Conservation (phyloP, 129 eudicot species). For the Apium graveolens region DNA sequence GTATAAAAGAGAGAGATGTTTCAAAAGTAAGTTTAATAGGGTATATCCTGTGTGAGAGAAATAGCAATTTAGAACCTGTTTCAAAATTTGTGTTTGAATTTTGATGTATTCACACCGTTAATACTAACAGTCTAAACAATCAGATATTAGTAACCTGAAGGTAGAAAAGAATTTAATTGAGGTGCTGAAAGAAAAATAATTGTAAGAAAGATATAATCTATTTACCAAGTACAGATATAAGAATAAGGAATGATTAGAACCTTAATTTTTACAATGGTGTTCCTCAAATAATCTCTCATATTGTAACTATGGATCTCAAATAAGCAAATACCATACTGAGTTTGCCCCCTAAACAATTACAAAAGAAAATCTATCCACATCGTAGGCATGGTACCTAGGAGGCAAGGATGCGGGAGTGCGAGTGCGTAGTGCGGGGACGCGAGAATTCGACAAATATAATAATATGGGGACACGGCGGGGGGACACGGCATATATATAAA, state of each 20-base stretch:
- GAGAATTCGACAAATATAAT: too few relatives aligned
- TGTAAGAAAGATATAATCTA: not conserved
- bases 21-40: not conserved
- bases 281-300: not conserved
- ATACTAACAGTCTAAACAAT: not conserved
- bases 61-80: too few relatives aligned
- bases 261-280: not conserved
- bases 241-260: not conserved
- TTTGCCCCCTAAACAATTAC: not conserved
- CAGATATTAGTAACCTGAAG: not conserved
- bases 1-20: not conserved
- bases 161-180: not conserved
- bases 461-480: too few relatives aligned
- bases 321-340: not conserved
- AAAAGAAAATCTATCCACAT: not conserved
- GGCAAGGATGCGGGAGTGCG: too few relatives aligned
- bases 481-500: too few relatives aligned
- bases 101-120: not conserved
- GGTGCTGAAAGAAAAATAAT: not conserved
- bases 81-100: too few relatives aligned
- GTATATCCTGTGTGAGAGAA: not conserved
- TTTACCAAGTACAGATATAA: not conserved
- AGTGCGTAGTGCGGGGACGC: too few relatives aligned
- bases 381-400: not conserved
- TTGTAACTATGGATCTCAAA: not conserved